These are phyloP conservation scores for Cladobotryum mycophilum DNA, from an alignment of 2,329 filamentous ascomycete genomes.

Conservation along the genomic window DNA sequence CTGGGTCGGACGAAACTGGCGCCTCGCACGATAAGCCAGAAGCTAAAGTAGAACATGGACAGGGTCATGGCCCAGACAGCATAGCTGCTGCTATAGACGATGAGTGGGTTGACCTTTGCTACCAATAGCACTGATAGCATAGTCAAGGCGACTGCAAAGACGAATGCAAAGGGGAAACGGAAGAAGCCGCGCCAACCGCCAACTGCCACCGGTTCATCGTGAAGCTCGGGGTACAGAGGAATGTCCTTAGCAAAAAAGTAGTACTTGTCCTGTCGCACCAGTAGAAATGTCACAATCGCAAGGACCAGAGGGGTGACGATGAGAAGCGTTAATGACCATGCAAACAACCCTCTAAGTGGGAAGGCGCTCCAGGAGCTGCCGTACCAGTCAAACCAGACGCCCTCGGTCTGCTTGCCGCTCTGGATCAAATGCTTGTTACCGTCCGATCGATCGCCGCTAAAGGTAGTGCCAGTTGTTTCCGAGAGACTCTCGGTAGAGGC, in stretches of 20 bases:
- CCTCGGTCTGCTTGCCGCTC: constrained; percentile 60
- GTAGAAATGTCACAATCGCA: constrained; percentile 59
- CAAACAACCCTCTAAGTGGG: constrained; percentile 75
- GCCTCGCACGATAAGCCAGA: constrained; percentile 77
- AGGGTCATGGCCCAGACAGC: constrained; percentile 84
- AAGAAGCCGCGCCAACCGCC: constrained; percentile 78
- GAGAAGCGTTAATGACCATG: constrained; percentile 76
- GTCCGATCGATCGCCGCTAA: constrained; percentile 53
- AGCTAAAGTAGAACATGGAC: constrained; percentile 69
- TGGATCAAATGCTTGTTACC: constrained; percentile 54
- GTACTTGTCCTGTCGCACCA: constrained; percentile 71
- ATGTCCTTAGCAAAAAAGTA: constrained; percentile 71
- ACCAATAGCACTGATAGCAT: constrained; percentile 69
- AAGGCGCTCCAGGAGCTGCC: constrained; percentile 75
- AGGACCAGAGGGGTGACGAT: constrained; percentile 72
- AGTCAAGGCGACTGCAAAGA: constrained; percentile 60
- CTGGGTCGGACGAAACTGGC: constrained; percentile 77
- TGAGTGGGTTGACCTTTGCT: constrained; percentile 78
- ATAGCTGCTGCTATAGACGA: constrained; percentile 86
- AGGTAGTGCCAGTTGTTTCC: constrained; percentile 58
- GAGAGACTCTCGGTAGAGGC: constrained; percentile 68
- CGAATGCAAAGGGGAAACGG: constrained; percentile 71
- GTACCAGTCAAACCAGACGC: constrained; percentile 93
- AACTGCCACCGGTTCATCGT: constrained; percentile 55
- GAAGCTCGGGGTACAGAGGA: constrained; percentile 50